Percentiles rank a stretch among this genome's conserved stretches.
Evolutionary conservation across 2,329 filamentous ascomycete species (phyloP).

Genomic region (Hypoxylon sp.): DNA sequence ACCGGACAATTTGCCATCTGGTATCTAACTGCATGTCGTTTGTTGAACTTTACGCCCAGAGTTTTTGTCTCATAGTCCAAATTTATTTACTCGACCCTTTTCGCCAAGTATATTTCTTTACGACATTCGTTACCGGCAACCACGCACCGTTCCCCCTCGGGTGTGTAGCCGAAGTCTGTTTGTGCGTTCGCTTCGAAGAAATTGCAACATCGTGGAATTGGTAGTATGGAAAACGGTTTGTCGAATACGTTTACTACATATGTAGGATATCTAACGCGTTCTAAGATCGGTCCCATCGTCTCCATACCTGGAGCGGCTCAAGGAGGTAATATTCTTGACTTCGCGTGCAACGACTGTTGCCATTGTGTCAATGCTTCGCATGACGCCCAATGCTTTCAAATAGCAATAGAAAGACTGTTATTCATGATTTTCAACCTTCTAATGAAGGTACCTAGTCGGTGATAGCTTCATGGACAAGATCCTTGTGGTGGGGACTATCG

Average conservation of each 20-base stretch:
- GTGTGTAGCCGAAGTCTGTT: neutral
- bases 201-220: neutral
- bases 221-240: neutral
- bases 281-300: neutral
- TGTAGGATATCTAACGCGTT: neutral
- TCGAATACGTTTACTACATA: neutral
- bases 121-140: neutral
- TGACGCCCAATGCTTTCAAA: neutral
- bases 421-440: neutral
- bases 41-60: neutral
- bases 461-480: neutral
- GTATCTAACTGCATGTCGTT: neutral
- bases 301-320: neutral
- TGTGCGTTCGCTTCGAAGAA: slow-evolving; percentile 6
- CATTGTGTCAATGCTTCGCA: neutral
- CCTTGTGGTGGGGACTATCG: slow-evolving; percentile 1
- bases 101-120: neutral
- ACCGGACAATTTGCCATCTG: neutral
- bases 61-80: neutral
- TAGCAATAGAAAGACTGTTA: neutral
- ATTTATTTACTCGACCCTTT: slow-evolving; percentile 4
- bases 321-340: neutral
- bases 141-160: neutral
- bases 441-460: neutral
- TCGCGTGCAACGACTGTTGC: neutral